Evolutionary conservation across 495 filamentous ascomycete genomes (phyloP).

Genomic region (Podospora bellae-mahoneyi): DNA sequence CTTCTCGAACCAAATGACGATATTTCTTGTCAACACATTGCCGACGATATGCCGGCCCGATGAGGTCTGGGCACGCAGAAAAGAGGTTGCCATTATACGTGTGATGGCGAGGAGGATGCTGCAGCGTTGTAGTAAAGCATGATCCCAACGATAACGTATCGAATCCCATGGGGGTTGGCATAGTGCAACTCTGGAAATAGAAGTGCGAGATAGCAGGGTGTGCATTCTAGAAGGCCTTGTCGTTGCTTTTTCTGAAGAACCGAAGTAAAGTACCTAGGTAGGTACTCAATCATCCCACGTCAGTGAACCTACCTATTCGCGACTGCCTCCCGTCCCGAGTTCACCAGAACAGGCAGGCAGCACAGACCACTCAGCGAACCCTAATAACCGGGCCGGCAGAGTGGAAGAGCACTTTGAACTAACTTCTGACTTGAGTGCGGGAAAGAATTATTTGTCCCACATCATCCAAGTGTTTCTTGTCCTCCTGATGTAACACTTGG

Average conservation of each 20-base stretch:
- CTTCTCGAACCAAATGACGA: not conserved
- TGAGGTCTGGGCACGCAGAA: not conserved
- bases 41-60: not conserved
- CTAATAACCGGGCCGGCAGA: not conserved
- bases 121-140: not conserved
- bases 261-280: not conserved
- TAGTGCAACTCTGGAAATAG: not conserved
- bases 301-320: not conserved
- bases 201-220: not conserved
- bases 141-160: not conserved
- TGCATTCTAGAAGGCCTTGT: not conserved
- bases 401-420: not conserved
- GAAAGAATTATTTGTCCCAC: not conserved
- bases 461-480: not conserved
- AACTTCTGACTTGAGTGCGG: not conserved
- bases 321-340: no score
- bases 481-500: not conserved
- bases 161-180: not conserved
- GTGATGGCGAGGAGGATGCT: not conserved
- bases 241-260: not conserved
- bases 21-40: not conserved
- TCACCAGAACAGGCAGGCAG: not conserved
- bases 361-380: not conserved
- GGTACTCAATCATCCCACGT: not conserved
- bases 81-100: not conserved